A percentile compares a stretch with the other conserved stretches of the same genome.
phyloP scores from a whole-genome alignment of 2,329 filamentous ascomycete species.

The Aspergillus arachidicola region DNA sequence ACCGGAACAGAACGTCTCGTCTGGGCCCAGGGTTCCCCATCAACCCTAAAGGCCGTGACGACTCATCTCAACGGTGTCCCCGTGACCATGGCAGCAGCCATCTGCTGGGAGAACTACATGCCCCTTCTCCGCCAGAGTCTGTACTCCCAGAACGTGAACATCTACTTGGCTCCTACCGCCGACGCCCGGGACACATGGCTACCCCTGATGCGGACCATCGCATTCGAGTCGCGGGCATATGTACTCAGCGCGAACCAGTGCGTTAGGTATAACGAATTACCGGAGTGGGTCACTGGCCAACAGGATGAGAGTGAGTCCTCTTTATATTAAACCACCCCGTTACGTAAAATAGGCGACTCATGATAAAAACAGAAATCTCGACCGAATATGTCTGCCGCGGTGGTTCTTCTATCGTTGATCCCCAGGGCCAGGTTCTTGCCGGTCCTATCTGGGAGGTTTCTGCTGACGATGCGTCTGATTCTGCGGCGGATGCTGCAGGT shows the following conservation, averaged over 20 bases:
- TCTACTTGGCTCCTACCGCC: slow-evolving; percentile 89
- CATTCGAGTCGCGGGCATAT: slow-evolving; percentile 79
- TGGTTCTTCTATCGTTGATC: slow-evolving; percentile 80
- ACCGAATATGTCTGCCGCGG: slow-evolving; percentile 66
- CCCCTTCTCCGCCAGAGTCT: slow-evolving; percentile 79
- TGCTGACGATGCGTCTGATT: slow-evolving; percentile 44
- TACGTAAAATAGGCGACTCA: background rate
- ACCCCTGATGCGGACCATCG: slow-evolving; percentile 78
- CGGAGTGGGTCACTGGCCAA: slow-evolving; percentile 55
- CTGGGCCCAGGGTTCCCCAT: slow-evolving; percentile 83
- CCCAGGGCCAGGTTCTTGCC: slow-evolving; percentile 75
- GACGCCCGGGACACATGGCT: slow-evolving; percentile 84
- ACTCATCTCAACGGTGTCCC: slow-evolving; percentile 77
- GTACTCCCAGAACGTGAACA: slow-evolving; percentile 87
- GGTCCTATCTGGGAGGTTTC: slow-evolving; percentile 77
- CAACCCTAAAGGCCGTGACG: slow-evolving; percentile 76
- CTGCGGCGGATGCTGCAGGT: slow-evolving; percentile 46
- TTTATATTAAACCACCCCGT: background rate
- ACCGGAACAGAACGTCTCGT: slow-evolving; percentile 81
- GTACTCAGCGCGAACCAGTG: slow-evolving; percentile 87
- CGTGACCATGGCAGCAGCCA: slow-evolving; percentile 80
- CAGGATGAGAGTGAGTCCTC: background rate
- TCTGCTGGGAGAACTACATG: slow-evolving; percentile 99
- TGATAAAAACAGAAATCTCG: background rate
- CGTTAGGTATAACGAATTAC: slow-evolving; percentile 61